Conservation (phyloP, 192 early-diverging fungal genomes). For the Umbelopsis sp. region DNA sequence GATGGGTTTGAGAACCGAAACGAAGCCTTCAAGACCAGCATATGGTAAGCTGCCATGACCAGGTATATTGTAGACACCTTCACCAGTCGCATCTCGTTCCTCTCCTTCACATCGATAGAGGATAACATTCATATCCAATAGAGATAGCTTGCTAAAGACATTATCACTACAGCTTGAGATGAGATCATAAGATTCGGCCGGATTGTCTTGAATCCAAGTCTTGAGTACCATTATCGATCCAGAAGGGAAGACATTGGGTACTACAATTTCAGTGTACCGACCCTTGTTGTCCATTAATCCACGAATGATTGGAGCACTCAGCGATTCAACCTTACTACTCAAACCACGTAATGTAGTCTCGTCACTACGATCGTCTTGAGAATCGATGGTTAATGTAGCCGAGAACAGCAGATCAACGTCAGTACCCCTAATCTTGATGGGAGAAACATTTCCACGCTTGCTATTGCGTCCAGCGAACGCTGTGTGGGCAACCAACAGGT, state of each 20-base stretch:
- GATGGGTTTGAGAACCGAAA: conserved; percentile 77
- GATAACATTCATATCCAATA: conserved; percentile 81
- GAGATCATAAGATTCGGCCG: conserved; percentile 52
- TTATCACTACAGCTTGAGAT: conserved; percentile 64
- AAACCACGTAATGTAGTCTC: conserved; percentile 45
- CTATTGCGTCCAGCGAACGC: conserved; percentile 67
- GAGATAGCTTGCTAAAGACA: conserved; percentile 59
- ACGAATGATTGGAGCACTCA: conserved; percentile 53
- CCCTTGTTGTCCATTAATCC: conserved; percentile 52
- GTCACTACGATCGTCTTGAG: conserved; percentile 26
- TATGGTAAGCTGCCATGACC: conserved; percentile 82
- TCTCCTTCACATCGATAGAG: conserved; percentile 89
- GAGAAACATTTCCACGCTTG: conserved; percentile 45
- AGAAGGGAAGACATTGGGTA: conserved; percentile 75
- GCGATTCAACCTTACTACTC: conserved; percentile 45
- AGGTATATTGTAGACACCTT: conserved; percentile 89
- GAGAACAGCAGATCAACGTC: conserved; percentile 56
- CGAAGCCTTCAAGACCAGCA: conserved; percentile 92
- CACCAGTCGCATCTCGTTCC: conserved; percentile 79
- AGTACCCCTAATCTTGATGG: conserved; percentile 64
- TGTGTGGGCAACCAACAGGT: conserved; percentile 85
- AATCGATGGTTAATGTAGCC: conserved; percentile 52
- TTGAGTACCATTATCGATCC: conserved; percentile 79
- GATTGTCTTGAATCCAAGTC: conserved; percentile 58
- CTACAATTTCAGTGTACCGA: conserved; percentile 57